phyloP scores from a whole-genome alignment of 2,329 filamentous ascomycete species.

The Teratosphaeria epicoccoides region DNA sequence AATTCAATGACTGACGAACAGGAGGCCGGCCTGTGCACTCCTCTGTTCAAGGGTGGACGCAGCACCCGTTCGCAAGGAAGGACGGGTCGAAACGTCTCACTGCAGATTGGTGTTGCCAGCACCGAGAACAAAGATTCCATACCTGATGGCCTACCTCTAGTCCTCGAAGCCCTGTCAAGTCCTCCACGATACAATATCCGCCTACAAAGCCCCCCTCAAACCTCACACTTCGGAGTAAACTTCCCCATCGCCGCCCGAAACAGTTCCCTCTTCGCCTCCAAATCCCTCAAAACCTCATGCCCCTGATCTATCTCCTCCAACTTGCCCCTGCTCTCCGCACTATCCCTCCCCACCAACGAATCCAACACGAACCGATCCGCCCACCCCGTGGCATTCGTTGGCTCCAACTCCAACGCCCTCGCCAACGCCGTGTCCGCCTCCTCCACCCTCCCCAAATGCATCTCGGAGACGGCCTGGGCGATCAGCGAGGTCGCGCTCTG shows the following conservation, averaged over 20 bases:
- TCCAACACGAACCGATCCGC: conserved; percentile 76
- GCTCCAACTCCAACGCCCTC: conserved; percentile 65
- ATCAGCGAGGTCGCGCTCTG: conserved; percentile 67
- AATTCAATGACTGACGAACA: background rate
- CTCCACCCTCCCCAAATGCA: conserved; percentile 78
- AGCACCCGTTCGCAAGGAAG: background rate
- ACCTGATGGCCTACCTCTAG: background rate
- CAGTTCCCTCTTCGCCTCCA: conserved; percentile 73
- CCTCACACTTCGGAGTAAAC: conserved; percentile 72
- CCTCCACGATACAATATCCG: background rate
- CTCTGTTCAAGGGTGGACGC: background rate
- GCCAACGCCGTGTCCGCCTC: conserved; percentile 82
- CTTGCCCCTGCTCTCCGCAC: conserved; percentile 43
- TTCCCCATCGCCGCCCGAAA: conserved; percentile 82
- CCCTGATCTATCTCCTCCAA: conserved; percentile 50
- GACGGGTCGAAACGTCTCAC: background rate
- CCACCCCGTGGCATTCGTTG: conserved; percentile 60
- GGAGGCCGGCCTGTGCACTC: background rate
- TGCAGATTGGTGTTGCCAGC: background rate
- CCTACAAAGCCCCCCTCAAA: conserved; percentile 26
- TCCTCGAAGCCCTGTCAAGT: background rate
- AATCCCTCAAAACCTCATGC: conserved; percentile 61
- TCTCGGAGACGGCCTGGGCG: conserved; percentile 79
- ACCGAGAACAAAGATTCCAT: background rate
- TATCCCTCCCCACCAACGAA: conserved; percentile 63